These are phyloP conservation scores for Neurospora hispaniola DNA, from an alignment of 495 filamentous ascomycete species.

Conservation along the genomic window DNA sequence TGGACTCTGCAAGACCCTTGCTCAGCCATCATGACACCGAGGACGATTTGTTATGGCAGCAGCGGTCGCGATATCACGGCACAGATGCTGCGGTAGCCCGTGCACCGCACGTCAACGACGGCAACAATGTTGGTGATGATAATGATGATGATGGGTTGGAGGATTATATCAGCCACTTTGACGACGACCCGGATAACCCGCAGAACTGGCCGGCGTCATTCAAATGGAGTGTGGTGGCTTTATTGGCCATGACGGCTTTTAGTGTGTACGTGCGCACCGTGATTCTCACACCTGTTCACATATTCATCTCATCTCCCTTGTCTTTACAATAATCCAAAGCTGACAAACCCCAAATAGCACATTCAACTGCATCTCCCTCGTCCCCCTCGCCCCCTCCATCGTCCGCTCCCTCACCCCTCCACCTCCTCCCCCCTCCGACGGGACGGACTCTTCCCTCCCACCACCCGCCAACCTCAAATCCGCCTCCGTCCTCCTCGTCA, in stretches of 20 bases:
- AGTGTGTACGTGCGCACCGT: constrained; percentile 32
- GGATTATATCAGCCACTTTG: constrained; percentile 28
- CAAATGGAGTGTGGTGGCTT: constrained; percentile 37
- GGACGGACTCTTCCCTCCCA: no score
- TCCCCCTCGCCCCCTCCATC: constrained; percentile 42
- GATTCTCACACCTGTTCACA: no score
- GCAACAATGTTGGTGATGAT: background rate
- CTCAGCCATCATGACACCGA: background rate
- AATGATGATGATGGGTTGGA: constrained; percentile 12
- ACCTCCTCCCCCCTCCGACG: constrained; percentile 5
- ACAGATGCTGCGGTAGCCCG: constrained; percentile 2
- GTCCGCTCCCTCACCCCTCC: constrained; percentile 33
- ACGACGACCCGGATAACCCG: constrained; percentile 43
- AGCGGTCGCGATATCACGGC: background rate
- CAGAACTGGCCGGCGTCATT: constrained; percentile 40
- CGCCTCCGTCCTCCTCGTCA: constrained; percentile 43
- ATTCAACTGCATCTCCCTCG: constrained; percentile 45
- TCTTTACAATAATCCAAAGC: no score
- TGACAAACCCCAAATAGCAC: no score
- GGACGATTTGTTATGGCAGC: background rate
- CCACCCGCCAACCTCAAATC: constrained; percentile 15
- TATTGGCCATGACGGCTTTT: constrained; percentile 42
- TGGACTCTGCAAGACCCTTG: background rate
- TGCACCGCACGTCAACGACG: background rate
- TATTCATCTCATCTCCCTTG: no score